Evolutionary conservation across 768 basidiomycete species (phyloP).

Genomic region (Trametes sanguinea): DNA sequence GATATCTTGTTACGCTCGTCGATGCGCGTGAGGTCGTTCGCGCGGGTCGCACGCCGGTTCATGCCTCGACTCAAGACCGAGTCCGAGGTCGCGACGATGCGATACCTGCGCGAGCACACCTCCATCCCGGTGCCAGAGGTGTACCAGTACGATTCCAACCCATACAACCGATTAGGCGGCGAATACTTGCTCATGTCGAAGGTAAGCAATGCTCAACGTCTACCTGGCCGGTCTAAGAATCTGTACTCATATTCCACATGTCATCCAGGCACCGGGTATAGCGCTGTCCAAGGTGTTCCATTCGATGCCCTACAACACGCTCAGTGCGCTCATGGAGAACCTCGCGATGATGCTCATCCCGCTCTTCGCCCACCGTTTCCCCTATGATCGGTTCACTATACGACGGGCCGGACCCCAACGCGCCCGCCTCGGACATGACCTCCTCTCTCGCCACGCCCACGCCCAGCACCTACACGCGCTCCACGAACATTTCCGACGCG

Average conservation of each 20-base stretch:
- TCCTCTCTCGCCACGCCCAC: constrained; percentile 32
- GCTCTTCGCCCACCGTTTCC: constrained; percentile 76
- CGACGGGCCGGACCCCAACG: constrained; percentile 41
- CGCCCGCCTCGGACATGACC: constrained; percentile 21
- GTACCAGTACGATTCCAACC: constrained; percentile 79
- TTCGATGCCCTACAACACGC: constrained; percentile 62
- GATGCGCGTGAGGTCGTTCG: constrained; percentile 70
- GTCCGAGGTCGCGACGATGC: constrained; percentile 84
- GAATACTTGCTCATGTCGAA: constrained; percentile 89
- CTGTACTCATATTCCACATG: background rate
- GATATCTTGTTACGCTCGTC: constrained; percentile 71
- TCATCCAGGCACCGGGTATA: constrained; percentile 66
- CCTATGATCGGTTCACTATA: constrained; percentile 75
- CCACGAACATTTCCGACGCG: constrained; percentile 19
- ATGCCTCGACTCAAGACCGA: constrained; percentile 87
- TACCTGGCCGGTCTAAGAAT: background rate
- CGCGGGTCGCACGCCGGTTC: constrained; percentile 80
- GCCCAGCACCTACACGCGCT: constrained; percentile 22
- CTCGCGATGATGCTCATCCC: constrained; percentile 69
- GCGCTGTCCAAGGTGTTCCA: constrained; percentile 73
- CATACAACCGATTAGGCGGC: constrained; percentile 80
- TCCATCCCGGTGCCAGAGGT: constrained; percentile 73
- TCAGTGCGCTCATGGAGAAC: constrained; percentile 66
- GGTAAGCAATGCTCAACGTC: constrained; percentile 43
- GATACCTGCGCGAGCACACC: constrained; percentile 73